phyloP scores from a whole-genome alignment of 2,329 filamentous ascomycete genomes.

The Botryotinia narcissicola region DNA sequence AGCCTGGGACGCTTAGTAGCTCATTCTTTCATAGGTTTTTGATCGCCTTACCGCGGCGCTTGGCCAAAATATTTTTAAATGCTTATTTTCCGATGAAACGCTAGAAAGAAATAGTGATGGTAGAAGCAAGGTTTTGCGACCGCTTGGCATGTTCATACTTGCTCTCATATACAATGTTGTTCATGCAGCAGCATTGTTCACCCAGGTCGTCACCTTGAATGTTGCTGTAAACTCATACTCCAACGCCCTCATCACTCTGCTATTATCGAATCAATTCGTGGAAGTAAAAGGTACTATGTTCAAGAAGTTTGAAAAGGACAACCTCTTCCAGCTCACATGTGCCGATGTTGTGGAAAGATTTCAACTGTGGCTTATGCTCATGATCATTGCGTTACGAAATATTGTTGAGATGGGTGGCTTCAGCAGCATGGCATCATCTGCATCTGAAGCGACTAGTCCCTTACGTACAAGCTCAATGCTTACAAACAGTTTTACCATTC shows the following conservation, averaged over 20 bases:
- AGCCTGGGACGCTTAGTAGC: slow-evolving; percentile 51
- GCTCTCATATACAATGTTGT: slow-evolving; percentile 83
- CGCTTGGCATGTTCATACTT: slow-evolving; percentile 86
- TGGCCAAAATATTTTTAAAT: slow-evolving; percentile 94
- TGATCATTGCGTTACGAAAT: slow-evolving; percentile 94
- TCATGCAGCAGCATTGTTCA: slow-evolving; percentile 87
- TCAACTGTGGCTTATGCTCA: slow-evolving; percentile 94
- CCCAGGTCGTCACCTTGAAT: slow-evolving; percentile 96
- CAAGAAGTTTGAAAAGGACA: slow-evolving; percentile 98
- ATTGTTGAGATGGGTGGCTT: slow-evolving; percentile 92
- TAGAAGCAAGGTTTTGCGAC: slow-evolving; percentile 84
- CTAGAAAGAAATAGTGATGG: slow-evolving; percentile 84
- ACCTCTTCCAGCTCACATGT: slow-evolving; percentile 92
- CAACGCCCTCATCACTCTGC: slow-evolving; percentile 85
- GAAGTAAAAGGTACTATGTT: slow-evolving; percentile 99
- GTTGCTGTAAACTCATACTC: slow-evolving; percentile 99
- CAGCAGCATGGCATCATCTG: slow-evolving; percentile 52
- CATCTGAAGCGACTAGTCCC: slow-evolving; percentile 50
- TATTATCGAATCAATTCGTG: slow-evolving; percentile 97
- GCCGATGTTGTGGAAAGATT: slow-evolving; percentile 97
- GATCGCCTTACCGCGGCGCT: slow-evolving; percentile 88
- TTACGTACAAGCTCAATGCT: slow-evolving; percentile 71
- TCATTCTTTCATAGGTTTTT: slow-evolving; percentile 79
- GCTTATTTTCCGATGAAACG: slow-evolving; percentile 89
- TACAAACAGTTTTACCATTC: slow-evolving; percentile 84